Evolutionary conservation across 139 green algal species (phyloP).

Genomic region (Eudorina sp.): DNA sequence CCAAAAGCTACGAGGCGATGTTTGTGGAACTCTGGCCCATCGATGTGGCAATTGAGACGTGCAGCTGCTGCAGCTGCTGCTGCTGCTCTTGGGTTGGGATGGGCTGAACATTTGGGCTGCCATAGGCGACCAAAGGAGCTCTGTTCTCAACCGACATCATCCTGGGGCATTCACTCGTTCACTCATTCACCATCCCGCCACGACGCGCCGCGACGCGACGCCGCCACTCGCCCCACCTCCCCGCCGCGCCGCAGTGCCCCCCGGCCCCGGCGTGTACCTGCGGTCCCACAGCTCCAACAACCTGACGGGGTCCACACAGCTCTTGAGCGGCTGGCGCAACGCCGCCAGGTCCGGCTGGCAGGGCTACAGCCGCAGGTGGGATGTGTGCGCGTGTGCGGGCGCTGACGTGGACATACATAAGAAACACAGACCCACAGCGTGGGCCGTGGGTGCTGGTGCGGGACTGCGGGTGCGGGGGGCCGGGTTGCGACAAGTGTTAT

Average conservation of each 20-base stretch:
- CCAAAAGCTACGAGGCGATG: too few relatives aligned
- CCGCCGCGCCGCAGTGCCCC: neutral
- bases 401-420: too few relatives aligned
- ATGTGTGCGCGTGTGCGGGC: too few relatives aligned
- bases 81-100: too few relatives aligned
- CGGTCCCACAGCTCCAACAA: slow-evolving; percentile 8
- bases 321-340: neutral
- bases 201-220: too few relatives aligned
- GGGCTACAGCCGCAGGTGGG: slow-evolving; percentile 26
- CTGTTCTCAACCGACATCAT: neutral
- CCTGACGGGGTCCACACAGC: slow-evolving; percentile 2
- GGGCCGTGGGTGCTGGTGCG: neutral
- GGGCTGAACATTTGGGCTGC: neutral
- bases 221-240: too few relatives aligned
- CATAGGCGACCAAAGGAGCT: too few relatives aligned
- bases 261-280: slow-evolving; percentile 35
- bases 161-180: neutral
- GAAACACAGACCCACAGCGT: too few relatives aligned
- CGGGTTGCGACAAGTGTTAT: neutral
- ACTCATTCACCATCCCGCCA: too few relatives aligned
- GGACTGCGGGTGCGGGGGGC: neutral
- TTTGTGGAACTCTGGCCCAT: too few relatives aligned
- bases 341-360: neutral
- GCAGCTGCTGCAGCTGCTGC: too few relatives aligned
- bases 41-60: too few relatives aligned